These are phyloP conservation scores for Takashimella tepidaria DNA, from an alignment of 1,284 basidiomycete genomes.

Conservation along the genomic window DNA sequence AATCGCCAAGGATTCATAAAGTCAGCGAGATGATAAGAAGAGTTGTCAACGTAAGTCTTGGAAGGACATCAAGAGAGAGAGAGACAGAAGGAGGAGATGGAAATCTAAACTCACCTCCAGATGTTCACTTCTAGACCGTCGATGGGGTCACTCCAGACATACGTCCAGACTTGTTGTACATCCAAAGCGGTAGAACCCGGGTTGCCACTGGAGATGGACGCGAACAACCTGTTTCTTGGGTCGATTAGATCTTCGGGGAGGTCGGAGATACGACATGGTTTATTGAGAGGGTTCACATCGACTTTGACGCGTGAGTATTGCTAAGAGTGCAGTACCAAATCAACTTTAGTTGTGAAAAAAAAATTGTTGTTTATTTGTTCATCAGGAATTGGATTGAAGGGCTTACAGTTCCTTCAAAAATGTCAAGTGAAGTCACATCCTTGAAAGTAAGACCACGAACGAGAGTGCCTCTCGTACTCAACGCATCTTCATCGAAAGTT, in stretches of 20 bases:
- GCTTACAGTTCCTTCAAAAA: constrained; percentile 74
- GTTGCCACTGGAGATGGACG: constrained; percentile 5
- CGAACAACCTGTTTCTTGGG: constrained; percentile 20
- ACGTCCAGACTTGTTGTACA: constrained; percentile 55
- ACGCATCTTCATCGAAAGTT: constrained; percentile 46
- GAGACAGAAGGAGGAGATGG: no score
- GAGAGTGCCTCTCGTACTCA: constrained; percentile 63
- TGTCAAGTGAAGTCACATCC: constrained; percentile 62
- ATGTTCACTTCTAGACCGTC: constrained; percentile 55
- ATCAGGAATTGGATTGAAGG: not conserved
- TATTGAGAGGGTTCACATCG: constrained; percentile 53
- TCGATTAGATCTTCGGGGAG: constrained; percentile 45
- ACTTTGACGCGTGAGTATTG: constrained; percentile 63
- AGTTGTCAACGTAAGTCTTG: no score
- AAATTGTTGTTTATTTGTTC: not conserved
- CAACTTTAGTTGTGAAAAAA: not conserved
- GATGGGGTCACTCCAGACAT: constrained; percentile 59
- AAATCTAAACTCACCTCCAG: constrained; percentile 63
- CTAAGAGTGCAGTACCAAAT: constrained; percentile 51
- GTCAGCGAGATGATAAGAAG: no score
- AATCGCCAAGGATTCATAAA: no score
- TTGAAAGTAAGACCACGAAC: constrained; percentile 58
- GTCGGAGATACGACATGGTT: constrained; percentile 25
- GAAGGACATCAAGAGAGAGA: no score
- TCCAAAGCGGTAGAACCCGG: not conserved